These are phyloP conservation scores for Acacia acuminata DNA, from an alignment of 306 rosid genomes.

Conservation along the genomic window DNA sequence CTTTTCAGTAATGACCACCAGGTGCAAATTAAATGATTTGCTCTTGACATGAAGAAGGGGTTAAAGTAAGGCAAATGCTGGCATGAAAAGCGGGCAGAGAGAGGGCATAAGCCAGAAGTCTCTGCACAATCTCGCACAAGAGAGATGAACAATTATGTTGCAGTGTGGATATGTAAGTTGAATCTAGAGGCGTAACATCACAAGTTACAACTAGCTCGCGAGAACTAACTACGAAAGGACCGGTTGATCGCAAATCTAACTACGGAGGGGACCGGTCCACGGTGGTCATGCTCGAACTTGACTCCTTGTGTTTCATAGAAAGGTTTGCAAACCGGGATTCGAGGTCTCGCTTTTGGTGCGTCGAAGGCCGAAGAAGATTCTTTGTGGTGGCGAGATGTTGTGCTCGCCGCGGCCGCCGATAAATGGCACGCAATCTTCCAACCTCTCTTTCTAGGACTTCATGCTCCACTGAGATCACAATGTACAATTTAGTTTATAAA, in stretches of 20 bases:
- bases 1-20: slow-evolving; percentile 50
- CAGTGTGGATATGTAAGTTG: slow-evolving; percentile 31
- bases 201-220: slow-evolving; percentile 30
- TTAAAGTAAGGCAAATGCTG: slow-evolving; percentile 24
- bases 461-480: slow-evolving; percentile 83
- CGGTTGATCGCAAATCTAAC: slow-evolving; percentile 37
- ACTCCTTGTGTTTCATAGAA: slow-evolving; percentile 61
- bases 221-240: background rate
- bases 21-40: slow-evolving; percentile 49
- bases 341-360: slow-evolving; percentile 71
- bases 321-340: slow-evolving; percentile 70
- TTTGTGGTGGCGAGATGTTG: slow-evolving; percentile 43
- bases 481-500: slow-evolving; percentile 36
- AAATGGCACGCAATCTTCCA: slow-evolving; percentile 78
- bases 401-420: slow-evolving; percentile 55
- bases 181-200: slow-evolving; percentile 32
- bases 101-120: slow-evolving; percentile 29
- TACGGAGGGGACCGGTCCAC: slow-evolving; percentile 53
- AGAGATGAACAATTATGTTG: slow-evolving; percentile 33
- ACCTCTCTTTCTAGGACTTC: slow-evolving; percentile 98
- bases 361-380: slow-evolving; percentile 55
- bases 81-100: slow-evolving; percentile 34
- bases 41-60: slow-evolving; percentile 36
- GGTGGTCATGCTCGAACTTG: slow-evolving; percentile 53
- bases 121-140: slow-evolving; percentile 44